These are phyloP conservation scores for Puccinia horiana DNA, from an alignment of 1,284 basidiomycete species.

Conservation along the genomic window DNA sequence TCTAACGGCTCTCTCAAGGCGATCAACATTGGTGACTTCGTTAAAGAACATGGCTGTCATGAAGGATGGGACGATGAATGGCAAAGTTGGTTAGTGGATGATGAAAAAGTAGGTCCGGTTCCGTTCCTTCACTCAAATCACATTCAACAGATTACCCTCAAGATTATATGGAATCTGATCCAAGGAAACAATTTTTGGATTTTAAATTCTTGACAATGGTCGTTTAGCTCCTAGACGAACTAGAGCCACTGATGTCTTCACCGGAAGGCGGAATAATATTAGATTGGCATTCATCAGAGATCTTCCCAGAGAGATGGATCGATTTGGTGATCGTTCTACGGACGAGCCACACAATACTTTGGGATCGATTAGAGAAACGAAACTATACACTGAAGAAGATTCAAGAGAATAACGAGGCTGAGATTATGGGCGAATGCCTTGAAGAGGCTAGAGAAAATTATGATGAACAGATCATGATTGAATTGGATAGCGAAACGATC, in stretches of 20 bases:
- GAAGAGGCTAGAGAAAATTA: slow-evolving; percentile 88
- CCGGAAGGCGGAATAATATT: slow-evolving; percentile 77
- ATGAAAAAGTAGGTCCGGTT: slow-evolving; percentile 73
- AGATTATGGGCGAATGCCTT: slow-evolving; percentile 92
- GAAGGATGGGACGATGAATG: slow-evolving; percentile 88
- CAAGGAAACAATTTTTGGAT: neutral
- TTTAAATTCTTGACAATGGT: neutral
- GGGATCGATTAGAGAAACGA: slow-evolving; percentile 87
- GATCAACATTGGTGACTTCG: slow-evolving; percentile 84
- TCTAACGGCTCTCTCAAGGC: slow-evolving; percentile 64
- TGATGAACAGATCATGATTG: slow-evolving; percentile 79
- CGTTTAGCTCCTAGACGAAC: slow-evolving; percentile 75
- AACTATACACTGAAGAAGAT: slow-evolving; percentile 89
- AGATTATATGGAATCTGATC: neutral
- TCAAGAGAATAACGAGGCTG: slow-evolving; percentile 95
- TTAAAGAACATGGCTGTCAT: slow-evolving; percentile 80
- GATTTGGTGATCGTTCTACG: slow-evolving; percentile 94
- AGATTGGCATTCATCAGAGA: slow-evolving; percentile 95
- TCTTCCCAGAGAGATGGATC: slow-evolving; percentile 93
- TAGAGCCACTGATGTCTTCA: slow-evolving; percentile 60
- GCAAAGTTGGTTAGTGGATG: slow-evolving; percentile 90
- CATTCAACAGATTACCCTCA: neutral
- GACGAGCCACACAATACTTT: slow-evolving; percentile 84
- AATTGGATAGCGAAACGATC: slow-evolving; percentile 74
- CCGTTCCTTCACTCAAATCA: neutral